Evolutionary conservation across 306 rosid species (phyloP), one percentile per base, ranked within the genome.

Genomic region (Arachis hypogaea): DNA sequence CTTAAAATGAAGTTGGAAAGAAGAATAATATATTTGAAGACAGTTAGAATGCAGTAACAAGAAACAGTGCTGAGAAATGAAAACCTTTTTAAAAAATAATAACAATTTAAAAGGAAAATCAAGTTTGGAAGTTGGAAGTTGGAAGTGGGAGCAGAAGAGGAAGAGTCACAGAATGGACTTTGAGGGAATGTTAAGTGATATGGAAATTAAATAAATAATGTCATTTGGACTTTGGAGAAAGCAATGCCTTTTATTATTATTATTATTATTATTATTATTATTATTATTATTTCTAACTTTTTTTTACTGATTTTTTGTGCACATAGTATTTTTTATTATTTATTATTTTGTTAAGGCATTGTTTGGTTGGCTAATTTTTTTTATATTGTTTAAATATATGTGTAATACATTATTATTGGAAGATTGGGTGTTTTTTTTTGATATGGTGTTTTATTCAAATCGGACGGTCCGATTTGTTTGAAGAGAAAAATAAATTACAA

Each of bases 291-390:
- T 22, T 22, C 28, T 22, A 22, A 22, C 28, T 22, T 22, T 22
- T 22, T 22, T 22, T 22, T 22, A 22, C 1, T 22, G 28, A 22
- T 22, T 22, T 22, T 22, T 22, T 22, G 28, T 22, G 28, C 28
- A 22, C 28, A 22, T 22, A 22, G 28, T 22, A 22, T 22, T 22
- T 22, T 22, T 22, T 22, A 22, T 22, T 22, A 7, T 50, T 50
- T 11, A 29, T 0, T 10, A 38, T 59, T 78, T 65, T 57, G 74
- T 40, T 72, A 72, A 79, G 74, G 83, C 70, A 66, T 30, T 59
- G 71, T 50, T 42, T 29, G 11, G 43, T 16, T 16, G 16, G 16
- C 16, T 16, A 16, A 16, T 16, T 16, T 16, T 16, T 16, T 16
- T 16, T 16, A 16, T 16, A 16, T 16, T 16, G 16, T 16, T 16